Evolutionary conservation across 306 rosid species (phyloP).

Genomic region (Casuarina equisetifolia): DNA sequence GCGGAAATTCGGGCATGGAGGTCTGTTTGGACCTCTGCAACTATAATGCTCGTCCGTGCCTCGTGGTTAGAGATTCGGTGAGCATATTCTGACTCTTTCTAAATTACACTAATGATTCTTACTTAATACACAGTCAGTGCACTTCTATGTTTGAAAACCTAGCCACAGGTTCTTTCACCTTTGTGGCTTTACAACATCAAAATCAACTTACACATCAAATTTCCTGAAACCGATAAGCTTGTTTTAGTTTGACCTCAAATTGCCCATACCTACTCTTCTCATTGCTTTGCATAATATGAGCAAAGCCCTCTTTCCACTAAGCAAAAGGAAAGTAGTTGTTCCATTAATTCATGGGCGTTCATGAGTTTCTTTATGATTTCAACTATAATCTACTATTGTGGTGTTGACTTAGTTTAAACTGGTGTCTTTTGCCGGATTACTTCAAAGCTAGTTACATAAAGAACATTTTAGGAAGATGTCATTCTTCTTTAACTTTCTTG

Average conservation of each 20-base stretch:
- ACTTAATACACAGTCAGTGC: not conserved
- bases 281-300: not conserved
- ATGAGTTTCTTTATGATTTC: not conserved
- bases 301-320: not conserved
- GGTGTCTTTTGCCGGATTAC: not conserved
- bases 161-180: not conserved
- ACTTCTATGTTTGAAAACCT: not conserved
- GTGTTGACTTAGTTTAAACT: not conserved
- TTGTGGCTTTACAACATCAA: not conserved
- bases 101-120: not conserved
- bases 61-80: constrained; percentile 82
- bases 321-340: not conserved
- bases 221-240: not conserved
- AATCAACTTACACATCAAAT: not conserved
- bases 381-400: not conserved
- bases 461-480: constrained; percentile 21
- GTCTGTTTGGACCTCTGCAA: constrained; percentile 84
- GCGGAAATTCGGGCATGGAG: constrained; percentile 99
- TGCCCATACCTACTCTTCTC: not conserved
- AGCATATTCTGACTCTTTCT: constrained; percentile 25
- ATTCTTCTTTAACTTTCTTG: constrained; percentile 44
- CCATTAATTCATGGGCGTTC: not conserved
- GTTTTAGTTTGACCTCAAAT: not conserved
- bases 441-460: constrained; percentile 17
- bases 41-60: constrained; percentile 72